phyloP scores from a whole-genome alignment of 352 stramenopile genomes.

The Phytophthora tubulina region DNA sequence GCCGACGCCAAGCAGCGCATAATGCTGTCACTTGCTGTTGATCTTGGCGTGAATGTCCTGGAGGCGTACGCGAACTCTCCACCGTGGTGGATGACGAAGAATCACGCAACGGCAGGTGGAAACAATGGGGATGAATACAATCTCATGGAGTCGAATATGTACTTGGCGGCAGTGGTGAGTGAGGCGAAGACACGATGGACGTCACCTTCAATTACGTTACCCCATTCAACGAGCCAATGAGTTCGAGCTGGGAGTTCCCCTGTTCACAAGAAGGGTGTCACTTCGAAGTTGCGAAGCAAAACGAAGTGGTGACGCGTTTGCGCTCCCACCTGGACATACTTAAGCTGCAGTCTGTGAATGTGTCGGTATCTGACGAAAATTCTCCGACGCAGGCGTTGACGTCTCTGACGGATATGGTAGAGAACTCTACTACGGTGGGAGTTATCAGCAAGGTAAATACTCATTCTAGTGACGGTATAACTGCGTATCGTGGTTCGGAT shows the following conservation, averaged over 20 bases:
- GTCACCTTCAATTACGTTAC: constrained; percentile 59
- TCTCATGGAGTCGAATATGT: constrained; percentile 44
- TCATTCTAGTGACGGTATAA: constrained; percentile 31
- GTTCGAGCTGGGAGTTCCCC: constrained; percentile 51
- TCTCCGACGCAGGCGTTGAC: constrained; percentile 16
- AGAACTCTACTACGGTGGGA: constrained; percentile 12
- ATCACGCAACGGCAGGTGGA: constrained; percentile 48
- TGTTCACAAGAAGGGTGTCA: constrained; percentile 55
- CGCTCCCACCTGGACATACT: constrained; percentile 43
- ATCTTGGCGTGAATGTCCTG: constrained; percentile 41
- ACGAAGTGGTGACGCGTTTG: constrained; percentile 38
- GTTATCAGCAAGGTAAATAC: constrained; percentile 52
- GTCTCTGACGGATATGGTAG: neutral
- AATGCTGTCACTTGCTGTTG: constrained; percentile 27
- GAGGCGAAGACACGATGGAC: constrained; percentile 46
- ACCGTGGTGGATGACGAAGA: constrained; percentile 65
- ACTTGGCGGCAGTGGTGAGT: constrained; percentile 46
- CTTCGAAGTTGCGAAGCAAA: constrained; percentile 46
- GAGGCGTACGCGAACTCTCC: constrained; percentile 63
- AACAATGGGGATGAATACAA: constrained; percentile 47
- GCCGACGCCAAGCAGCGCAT: constrained; percentile 45
- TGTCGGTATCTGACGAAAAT: neutral
- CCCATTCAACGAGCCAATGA: constrained; percentile 60
- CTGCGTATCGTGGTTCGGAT: constrained; percentile 25
- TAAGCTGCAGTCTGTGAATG: constrained; percentile 25